Conservation (phyloP, 129 eudicot species). For the Chrysanthemum seticuspe region DNA sequence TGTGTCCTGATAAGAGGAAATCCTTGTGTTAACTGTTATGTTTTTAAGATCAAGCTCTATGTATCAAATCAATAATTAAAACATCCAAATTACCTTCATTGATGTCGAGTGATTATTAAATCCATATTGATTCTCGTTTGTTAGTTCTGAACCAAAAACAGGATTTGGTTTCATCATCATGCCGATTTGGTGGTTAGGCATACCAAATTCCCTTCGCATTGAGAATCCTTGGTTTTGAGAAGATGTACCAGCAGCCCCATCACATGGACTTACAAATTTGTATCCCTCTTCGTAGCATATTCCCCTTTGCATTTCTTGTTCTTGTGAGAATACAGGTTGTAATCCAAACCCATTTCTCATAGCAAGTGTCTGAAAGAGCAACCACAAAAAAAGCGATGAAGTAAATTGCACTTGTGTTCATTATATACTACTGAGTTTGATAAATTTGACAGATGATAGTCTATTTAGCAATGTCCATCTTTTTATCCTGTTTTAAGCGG, state of each 20-base stretch:
- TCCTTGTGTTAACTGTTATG: not conserved
- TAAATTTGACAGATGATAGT: no score
- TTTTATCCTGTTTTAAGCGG: no score
- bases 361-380: conserved; percentile 70
- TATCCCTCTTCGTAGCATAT: conserved; percentile 44
- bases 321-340: conserved; percentile 62
- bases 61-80: not conserved
- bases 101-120: conserved; percentile 41
- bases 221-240: conserved; percentile 44
- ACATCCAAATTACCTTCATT: conserved; percentile 43
- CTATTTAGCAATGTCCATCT: no score
- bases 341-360: conserved; percentile 82
- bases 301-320: conserved; percentile 46
- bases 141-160: conserved; percentile 40
- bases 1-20: conserved; percentile 44
- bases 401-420: no score
- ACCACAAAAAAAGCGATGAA: not conserved
- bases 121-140: conserved; percentile 44
- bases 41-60: not conserved
- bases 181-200: conserved; percentile 32
- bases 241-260: conserved; percentile 31
- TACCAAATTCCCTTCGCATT: conserved; percentile 38
- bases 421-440: no score
- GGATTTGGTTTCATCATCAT: conserved; percentile 44
- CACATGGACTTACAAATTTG: conserved; percentile 33